These are phyloP conservation scores for Salvia splendens DNA, from an alignment of 257 asterid species.

Conservation along the genomic window DNA sequence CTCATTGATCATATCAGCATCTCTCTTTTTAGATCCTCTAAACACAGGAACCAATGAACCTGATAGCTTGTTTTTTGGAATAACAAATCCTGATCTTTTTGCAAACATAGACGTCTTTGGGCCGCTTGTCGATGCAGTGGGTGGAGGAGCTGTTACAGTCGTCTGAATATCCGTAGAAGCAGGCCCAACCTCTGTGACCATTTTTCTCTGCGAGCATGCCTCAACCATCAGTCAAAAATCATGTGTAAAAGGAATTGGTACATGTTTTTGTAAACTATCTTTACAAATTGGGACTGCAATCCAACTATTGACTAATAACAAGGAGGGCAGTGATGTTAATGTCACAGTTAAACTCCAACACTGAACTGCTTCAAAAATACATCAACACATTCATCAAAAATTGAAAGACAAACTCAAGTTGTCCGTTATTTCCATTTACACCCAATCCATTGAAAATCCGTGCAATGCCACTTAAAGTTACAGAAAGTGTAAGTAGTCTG, in stretches of 20 bases:
- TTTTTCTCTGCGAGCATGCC: constrained; percentile 41
- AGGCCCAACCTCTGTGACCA: constrained; percentile 66
- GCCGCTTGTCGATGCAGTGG: constrained; percentile 52
- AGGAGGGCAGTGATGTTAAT: constrained; percentile 5
- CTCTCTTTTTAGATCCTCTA: constrained; percentile 66
- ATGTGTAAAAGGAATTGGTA: background rate
- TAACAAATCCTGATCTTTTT: constrained; percentile 74
- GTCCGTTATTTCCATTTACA: constrained; percentile 9
- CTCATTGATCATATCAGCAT: constrained; percentile 48
- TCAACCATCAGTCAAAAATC: constrained; percentile 23
- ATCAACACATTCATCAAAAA: background rate
- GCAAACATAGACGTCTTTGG: constrained; percentile 68
- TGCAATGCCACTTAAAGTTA: background rate
- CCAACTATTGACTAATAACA: background rate
- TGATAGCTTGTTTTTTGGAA: constrained; percentile 84
- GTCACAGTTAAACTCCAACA: background rate
- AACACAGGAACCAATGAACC: constrained; percentile 78
- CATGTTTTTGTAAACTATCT: background rate
- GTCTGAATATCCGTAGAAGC: constrained; percentile 46
- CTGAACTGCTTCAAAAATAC: background rate
- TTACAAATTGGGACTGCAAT: constrained; percentile 1
- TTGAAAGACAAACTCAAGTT: constrained; percentile 7
- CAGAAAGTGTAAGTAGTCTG: background rate
- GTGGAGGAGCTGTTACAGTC: constrained; percentile 41
- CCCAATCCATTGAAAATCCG: constrained; percentile 9